Evolutionary conservation across 225 moss, liverwort and hornwort genomes (phyloP), one percentile per base, ranked within the genome.

Genomic region (Asterella californica): DNA sequence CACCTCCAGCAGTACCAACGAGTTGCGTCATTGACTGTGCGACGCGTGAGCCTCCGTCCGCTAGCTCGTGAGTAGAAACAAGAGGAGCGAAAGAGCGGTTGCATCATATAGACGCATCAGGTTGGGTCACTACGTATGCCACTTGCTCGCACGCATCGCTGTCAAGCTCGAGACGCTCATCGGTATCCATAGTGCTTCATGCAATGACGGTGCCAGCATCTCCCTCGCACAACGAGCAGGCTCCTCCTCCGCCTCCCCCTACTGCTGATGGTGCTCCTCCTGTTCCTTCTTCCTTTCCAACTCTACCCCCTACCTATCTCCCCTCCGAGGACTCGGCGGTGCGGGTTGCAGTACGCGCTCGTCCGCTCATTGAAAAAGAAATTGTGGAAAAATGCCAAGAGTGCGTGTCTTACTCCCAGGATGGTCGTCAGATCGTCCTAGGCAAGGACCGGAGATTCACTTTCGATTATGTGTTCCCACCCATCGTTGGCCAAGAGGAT

Each of bases 301-400:
- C 76, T 15, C 72, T 76, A 34, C 80, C 76, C 54, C 77, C 66
- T 9, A 68, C 29, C 9, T 71, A 75, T n/a, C 59, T 72, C 15
- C 55, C 57, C 19, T 69, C 84, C 80, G 91, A 94, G 14, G 87
- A 94, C 6, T 94, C 77, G 1, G 93, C 90, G 34, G 91, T 94
- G 73, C 73, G 88, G 70, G 93, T 93, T 83, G 93, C 89, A 32
- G 85, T 94, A 81, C 86, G 94, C 19, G 93, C 93, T 67, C 86
- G 91, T 47, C 94, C 94, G 27, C 33, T 94, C 32, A 89, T 93
- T 8, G 90, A 94, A 80, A 94, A 94, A 84, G 94, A 94, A 83
- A 88, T 91, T 50, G 86, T 93, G 34, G 90, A 94, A 72, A 94
- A 94, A 79, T 91, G 91, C 73, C 91, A 88, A 65, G 94, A 94